A percentile compares a stretch with the other conserved stretches of the same genome.
Conservation (phyloP, 208 protist species). For the Leishmania amazonensis region DNA sequence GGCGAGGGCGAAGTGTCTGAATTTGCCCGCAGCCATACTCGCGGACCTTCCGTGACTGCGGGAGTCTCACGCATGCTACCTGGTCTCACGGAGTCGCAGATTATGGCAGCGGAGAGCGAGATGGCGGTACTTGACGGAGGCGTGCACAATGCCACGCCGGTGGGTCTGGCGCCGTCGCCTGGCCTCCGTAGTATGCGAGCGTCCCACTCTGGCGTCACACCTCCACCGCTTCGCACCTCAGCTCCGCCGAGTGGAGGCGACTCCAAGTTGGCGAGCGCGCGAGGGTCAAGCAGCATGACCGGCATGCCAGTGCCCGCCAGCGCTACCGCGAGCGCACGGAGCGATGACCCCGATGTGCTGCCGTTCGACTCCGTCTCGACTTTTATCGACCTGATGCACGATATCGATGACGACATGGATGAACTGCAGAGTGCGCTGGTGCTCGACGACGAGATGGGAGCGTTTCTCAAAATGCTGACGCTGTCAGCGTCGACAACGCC, state of each 20-base stretch:
- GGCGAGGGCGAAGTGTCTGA: neutral
- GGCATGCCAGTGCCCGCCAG: neutral
- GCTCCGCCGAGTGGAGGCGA: neutral
- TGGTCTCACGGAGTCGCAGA: constrained; percentile 42
- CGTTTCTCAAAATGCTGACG: constrained; percentile 86
- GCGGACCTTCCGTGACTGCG: neutral
- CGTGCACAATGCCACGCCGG: neutral
- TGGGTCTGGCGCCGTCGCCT: neutral
- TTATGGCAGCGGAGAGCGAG: constrained; percentile 66
- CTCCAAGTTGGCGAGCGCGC: neutral
- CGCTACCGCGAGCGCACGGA: constrained; percentile 13
- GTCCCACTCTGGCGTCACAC: neutral
- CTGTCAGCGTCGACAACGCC: constrained; percentile 80
- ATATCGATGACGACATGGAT: constrained; percentile 57
- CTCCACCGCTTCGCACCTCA: neutral
- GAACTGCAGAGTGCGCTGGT: constrained; percentile 62
- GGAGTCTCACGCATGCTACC: constrained; percentile 6
- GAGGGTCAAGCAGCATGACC: neutral
- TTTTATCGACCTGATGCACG: constrained; percentile 48
- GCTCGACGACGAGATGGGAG: constrained; percentile 85
- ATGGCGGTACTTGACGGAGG: constrained; percentile 29
- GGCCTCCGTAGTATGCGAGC: neutral
- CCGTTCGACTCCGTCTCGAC: constrained; percentile 68
- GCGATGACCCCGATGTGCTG: constrained; percentile 30
- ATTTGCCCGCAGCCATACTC: neutral